Percentiles rank a stretch among this genome's conserved stretches.
phyloP scores from a whole-genome alignment of 495 filamentous ascomycete species.

The Penicillium parvum region DNA sequence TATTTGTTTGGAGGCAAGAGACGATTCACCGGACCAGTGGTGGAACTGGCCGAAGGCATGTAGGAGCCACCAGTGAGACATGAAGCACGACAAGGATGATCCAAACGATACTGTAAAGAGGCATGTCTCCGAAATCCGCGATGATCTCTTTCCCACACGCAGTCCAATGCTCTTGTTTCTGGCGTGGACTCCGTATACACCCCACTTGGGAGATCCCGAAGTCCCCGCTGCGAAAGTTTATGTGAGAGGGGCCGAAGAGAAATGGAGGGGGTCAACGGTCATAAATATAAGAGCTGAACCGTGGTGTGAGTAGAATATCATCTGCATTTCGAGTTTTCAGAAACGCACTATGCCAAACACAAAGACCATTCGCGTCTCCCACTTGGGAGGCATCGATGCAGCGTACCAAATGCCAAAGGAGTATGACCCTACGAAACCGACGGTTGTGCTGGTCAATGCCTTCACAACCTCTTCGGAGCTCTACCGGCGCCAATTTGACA shows the following conservation, averaged over 20 bases:
- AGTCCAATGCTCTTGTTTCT: too few species aligned
- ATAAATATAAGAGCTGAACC: constrained; percentile 1
- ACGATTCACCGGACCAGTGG: constrained; percentile 15
- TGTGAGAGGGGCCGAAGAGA: background rate
- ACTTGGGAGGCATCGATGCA: constrained; percentile 33
- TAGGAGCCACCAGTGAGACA: constrained; percentile 1
- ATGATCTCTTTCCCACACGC: background rate
- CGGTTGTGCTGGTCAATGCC: constrained; percentile 34
- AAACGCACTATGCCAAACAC: constrained; percentile 11
- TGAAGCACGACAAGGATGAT: too few species aligned
- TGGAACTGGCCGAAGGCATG: constrained; percentile 17
- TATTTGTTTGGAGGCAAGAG: constrained; percentile 16
- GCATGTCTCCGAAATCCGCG: constrained; percentile 1
- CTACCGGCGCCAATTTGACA: constrained; percentile 26
- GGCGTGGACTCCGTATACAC: too few species aligned
- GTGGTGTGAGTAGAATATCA: background rate
- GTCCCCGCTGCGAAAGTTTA: background rate
- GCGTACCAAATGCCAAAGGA: constrained; percentile 31
- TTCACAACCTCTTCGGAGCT: constrained; percentile 34
- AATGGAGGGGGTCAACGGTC: background rate
- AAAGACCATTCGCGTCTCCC: constrained; percentile 29
- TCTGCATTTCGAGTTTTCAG: background rate
- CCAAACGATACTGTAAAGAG: background rate
- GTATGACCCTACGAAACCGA: constrained; percentile 35
- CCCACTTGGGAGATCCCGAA: too few species aligned